Conservation (phyloP, 192 early-diverging fungal genomes). For the Linnemannia hyalina region DNA sequence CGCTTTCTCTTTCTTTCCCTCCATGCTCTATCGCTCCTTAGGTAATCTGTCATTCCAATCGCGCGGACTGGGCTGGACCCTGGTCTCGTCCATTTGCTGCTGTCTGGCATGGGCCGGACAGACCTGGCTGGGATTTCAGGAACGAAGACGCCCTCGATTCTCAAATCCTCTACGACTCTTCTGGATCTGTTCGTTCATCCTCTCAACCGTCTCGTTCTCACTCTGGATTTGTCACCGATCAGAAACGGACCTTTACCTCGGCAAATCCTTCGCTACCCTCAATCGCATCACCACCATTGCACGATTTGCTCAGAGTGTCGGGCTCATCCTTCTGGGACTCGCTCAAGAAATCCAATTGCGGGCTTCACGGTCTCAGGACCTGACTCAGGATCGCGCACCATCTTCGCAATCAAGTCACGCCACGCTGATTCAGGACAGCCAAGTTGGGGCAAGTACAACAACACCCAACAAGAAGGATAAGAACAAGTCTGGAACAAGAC, state of each 20-base stretch:
- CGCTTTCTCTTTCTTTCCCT: not conserved
- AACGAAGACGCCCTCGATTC: slow-evolving; percentile 23
- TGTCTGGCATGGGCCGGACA: slow-evolving; percentile 36
- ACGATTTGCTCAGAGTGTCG: slow-evolving; percentile 27
- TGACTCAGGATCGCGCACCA: not conserved
- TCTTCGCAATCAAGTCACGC: slow-evolving; percentile 22
- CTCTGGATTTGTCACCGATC: slow-evolving; percentile 14
- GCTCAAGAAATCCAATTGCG: slow-evolving; percentile 26
- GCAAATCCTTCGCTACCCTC: not conserved
- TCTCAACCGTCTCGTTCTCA: slow-evolving; percentile 29
- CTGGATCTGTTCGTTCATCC: slow-evolving; percentile 29
- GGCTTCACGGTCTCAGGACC: not conserved
- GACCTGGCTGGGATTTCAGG: slow-evolving; percentile 20
- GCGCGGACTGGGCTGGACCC: slow-evolving; percentile 8
- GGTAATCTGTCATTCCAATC: slow-evolving; percentile 12
- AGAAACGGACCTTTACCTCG: not conserved
- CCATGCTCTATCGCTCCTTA: not conserved
- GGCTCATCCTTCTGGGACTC: slow-evolving; percentile 10
- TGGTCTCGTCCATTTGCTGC: slow-evolving; percentile 30
- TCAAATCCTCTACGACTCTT: slow-evolving; percentile 25
- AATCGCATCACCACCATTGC: slow-evolving; percentile 9
- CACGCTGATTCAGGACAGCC: slow-evolving; percentile 23
- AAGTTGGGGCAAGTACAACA: not conserved
- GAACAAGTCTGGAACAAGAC: not conserved
- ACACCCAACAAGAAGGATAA: slow-evolving; percentile 20